Conservation (phyloP, 768 basidiomycete species). For the Termitomyces heimii region DNA sequence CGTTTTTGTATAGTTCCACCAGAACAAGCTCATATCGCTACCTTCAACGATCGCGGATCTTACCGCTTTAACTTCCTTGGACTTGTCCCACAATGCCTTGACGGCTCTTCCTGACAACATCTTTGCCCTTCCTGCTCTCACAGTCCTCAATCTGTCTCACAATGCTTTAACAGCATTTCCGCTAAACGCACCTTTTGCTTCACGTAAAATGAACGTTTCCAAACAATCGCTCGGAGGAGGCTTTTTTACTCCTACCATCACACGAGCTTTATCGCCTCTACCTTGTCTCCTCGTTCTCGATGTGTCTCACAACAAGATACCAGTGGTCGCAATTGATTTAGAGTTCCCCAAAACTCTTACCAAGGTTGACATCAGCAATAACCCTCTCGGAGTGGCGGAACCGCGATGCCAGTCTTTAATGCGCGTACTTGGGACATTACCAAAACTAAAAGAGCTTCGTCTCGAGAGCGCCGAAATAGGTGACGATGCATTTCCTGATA, state of each 20-base stretch:
- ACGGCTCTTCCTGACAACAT: slow-evolving; percentile 55
- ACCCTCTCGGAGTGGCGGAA: slow-evolving; percentile 48
- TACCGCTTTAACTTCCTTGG: slow-evolving; percentile 56
- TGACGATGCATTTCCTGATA: slow-evolving; percentile 50
- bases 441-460: slow-evolving; percentile 50
- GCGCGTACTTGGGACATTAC: slow-evolving; percentile 38
- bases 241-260: slow-evolving; percentile 61
- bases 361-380: slow-evolving; percentile 60
- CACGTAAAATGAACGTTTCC: slow-evolving; percentile 15
- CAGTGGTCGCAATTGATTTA: slow-evolving; percentile 47
- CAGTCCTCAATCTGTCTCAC: slow-evolving; percentile 64
- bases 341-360: slow-evolving; percentile 46
- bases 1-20: slow-evolving; percentile 54
- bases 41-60: slow-evolving; percentile 68
- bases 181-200: slow-evolving; percentile 53
- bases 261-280: slow-evolving; percentile 56
- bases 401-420: slow-evolving; percentile 33
- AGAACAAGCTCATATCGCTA: slow-evolving; percentile 58
- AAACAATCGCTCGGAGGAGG: slow-evolving; percentile 33
- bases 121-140: slow-evolving; percentile 64
- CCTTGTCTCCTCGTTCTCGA: slow-evolving; percentile 63
- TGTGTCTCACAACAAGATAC: slow-evolving; percentile 62
- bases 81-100: slow-evolving; percentile 71
- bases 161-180: slow-evolving; percentile 59
- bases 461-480: slow-evolving; percentile 53